These are phyloP conservation scores for Graphilbum sp. DNA, from an alignment of 2,329 filamentous ascomycete genomes.

Conservation along the genomic window DNA sequence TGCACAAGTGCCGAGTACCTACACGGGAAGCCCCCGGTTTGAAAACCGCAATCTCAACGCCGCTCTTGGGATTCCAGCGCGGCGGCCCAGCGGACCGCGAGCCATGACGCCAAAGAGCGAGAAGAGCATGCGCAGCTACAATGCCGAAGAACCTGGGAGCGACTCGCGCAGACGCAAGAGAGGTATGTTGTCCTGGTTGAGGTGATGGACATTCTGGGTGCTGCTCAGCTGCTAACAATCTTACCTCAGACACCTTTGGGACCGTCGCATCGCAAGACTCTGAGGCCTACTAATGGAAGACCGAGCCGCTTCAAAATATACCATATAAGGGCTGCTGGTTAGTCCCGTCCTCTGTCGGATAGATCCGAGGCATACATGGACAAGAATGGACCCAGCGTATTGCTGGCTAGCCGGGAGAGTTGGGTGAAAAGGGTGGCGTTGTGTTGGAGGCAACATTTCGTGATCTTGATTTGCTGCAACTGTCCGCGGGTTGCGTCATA, in stretches of 20 bases:
- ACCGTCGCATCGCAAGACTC: conserved; percentile 33
- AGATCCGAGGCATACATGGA: too few relatives aligned
- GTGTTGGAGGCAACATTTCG: too few relatives aligned
- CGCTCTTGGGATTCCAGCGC: conserved; percentile 32
- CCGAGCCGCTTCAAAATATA: too few relatives aligned
- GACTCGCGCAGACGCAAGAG: conserved; percentile 36
- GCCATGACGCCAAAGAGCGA: conserved; percentile 43
- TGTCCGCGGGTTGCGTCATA: not conserved
- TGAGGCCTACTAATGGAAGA: conserved; percentile 35
- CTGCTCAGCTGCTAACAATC: too few relatives aligned
- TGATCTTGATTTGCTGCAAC: too few relatives aligned
- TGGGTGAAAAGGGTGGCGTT: too few relatives aligned
- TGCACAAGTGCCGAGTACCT: conserved; percentile 24
- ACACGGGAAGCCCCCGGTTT: conserved; percentile 33
- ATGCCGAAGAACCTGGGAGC: conserved; percentile 27
- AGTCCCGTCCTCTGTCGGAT: too few relatives aligned
- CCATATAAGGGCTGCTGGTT: too few relatives aligned
- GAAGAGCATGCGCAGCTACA: conserved; percentile 15
- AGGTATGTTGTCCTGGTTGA: conserved; percentile 28
- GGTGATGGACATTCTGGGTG: too few relatives aligned
- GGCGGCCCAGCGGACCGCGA: conserved; percentile 40
- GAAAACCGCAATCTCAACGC: conserved; percentile 42
- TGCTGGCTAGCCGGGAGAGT: too few relatives aligned
- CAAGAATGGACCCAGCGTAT: too few relatives aligned
- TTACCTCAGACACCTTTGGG: conserved; percentile 33